Evolutionary conservation across 495 filamentous ascomycete species (phyloP), one percentile per base, ranked within the genome.

Genomic region (Aspergillus cavernicola): DNA sequence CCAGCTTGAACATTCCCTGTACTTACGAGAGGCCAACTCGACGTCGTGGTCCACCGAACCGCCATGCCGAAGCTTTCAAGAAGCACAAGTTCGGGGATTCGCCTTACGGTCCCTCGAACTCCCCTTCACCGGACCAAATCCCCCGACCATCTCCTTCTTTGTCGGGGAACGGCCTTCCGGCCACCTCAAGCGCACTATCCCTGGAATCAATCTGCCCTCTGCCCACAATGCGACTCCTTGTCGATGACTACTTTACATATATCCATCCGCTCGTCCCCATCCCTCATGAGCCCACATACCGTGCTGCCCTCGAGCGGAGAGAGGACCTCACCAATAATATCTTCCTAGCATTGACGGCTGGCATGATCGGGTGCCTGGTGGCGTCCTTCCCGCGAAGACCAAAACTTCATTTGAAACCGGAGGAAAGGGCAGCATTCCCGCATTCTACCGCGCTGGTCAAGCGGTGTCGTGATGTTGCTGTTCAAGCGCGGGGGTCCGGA

Each of bases 221-320:
- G 58, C 67, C 80, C 26, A 80, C 86, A 0, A 68, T 95, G 37
- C 73, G 83, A 38, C 70, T 83, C 3, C 75, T 95, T 6, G 74
- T 96, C 11, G 87, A 92, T 64, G 90, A 96, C 70, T 95, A 88
- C 70, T 95, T 95, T 62, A 90, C 84, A 7, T 92, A 90, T 64
- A 90, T 95, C 48, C 87, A 96, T 62, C 90, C 90, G 1, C 73
- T 96, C n/a, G 77, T 84, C 28, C 90, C 90, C 0, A 80, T 96
- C 42, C 90, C 90, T 0, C 90, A 96, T 65, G 88, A 95, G 55
- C 87, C 86, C 0, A 84, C 85, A n/a, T 95, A 95, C 57, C 80
- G 89, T 28, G 77, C 79, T 48, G 84, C 86, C 3, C 86, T 92
- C 60, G 72, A 76, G 12, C 77, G 72, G 32, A 78, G 89, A 32